Evolutionary conservation across 2,329 filamentous ascomycete genomes (phyloP).

Genomic region (Aaosphaeria arxii): DNA sequence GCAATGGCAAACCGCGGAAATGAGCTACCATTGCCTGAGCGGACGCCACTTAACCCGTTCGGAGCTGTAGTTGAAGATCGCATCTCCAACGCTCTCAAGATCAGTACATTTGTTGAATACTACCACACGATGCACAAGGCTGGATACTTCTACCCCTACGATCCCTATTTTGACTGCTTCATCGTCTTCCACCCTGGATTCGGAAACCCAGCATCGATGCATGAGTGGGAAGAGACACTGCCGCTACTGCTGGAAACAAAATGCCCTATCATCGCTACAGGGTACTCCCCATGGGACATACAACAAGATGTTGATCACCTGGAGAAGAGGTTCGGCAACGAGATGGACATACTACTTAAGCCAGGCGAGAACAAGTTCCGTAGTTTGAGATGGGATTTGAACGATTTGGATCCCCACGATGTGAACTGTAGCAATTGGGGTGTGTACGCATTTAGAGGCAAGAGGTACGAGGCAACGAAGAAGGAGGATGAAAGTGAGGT

Average conservation of each 20-base stretch:
- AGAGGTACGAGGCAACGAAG: constrained; percentile 75
- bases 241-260: constrained; percentile 92
- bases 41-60: constrained; percentile 83
- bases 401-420: constrained; percentile 92
- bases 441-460: constrained; percentile 94
- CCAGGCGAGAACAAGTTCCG: constrained; percentile 93
- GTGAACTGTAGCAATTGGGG: constrained; percentile 97
- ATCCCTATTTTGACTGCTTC: constrained; percentile 98
- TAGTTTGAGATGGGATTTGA: constrained; percentile 93
- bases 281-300: constrained; percentile 95
- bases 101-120: constrained; percentile 96
- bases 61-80: constrained; percentile 93
- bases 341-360: constrained; percentile 88
- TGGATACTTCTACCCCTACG: constrained; percentile 87
- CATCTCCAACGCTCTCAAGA: constrained; percentile 85
- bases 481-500: constrained; percentile 44
- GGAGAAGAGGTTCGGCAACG: constrained; percentile 76
- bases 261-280: constrained; percentile 88
- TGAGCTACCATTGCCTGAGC: constrained; percentile 85
- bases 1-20: constrained; percentile 91
- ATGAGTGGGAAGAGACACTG: constrained; percentile 91
- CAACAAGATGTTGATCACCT: constrained; percentile 90
- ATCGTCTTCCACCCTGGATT: constrained; percentile 95
- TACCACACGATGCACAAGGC: constrained; percentile 95
- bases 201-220: constrained; percentile 86